Conservation (phyloP, 2,329 filamentous ascomycete species). For the Pseudogymnoascus destructans region DNA sequence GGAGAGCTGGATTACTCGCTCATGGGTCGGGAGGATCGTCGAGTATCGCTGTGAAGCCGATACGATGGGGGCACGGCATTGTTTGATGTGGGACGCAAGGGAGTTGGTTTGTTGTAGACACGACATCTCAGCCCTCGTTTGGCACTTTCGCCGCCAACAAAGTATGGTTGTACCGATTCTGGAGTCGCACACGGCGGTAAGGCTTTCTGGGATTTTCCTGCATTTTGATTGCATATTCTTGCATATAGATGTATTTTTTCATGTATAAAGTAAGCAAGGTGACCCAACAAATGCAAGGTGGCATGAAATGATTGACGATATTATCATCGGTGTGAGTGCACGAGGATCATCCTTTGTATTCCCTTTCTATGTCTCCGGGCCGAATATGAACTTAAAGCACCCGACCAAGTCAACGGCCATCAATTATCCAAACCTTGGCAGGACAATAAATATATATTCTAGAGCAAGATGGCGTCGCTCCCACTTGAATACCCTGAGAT, state of each 20-base stretch:
- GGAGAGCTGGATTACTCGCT: not conserved
- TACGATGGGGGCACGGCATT: not conserved
- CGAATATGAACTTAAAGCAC: not conserved
- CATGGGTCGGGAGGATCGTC: not conserved
- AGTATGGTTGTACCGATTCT: not conserved
- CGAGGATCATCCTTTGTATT: not conserved
- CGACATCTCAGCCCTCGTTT: slow-evolving; percentile 1
- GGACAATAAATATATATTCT: not conserved
- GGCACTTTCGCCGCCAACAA: not conserved
- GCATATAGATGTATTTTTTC: not conserved
- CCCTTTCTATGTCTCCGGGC: not conserved
- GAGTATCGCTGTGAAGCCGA: not conserved
- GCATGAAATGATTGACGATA: not conserved
- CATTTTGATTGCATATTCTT: not conserved
- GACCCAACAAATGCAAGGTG: not conserved
- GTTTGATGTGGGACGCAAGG: slow-evolving; percentile 5
- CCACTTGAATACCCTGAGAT: not conserved
- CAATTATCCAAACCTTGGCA: not conserved
- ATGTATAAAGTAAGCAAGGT: not conserved
- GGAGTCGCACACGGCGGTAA: not conserved
- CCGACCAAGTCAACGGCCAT: not conserved
- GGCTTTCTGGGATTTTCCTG: not conserved
- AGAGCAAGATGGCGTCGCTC: not conserved
- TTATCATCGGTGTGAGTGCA: not conserved
- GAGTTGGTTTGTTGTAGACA: not conserved